phyloP scores from a whole-genome alignment of 495 filamentous ascomycete species.

The Penicillium pulvis region DNA sequence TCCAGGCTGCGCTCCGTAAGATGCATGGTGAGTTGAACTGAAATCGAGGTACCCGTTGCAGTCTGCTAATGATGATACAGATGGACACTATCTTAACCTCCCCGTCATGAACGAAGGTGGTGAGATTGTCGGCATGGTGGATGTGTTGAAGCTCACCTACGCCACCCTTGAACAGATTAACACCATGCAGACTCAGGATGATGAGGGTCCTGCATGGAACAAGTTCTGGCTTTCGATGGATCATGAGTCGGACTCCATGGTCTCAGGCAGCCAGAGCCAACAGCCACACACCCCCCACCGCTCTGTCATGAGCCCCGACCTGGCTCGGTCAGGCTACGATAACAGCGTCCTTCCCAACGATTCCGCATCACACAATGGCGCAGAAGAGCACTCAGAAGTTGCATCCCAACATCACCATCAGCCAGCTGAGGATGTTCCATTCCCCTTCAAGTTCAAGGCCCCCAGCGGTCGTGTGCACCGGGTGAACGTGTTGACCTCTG shows the following conservation, averaged over 20 bases:
- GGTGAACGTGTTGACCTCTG: conserved; percentile 77
- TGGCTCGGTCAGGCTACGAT: conserved; percentile 60
- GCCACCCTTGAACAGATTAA: conserved; percentile 96
- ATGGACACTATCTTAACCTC: conserved; percentile 96
- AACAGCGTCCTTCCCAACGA: conserved; percentile 90
- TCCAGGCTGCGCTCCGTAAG: conserved; percentile 94
- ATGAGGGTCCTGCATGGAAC: conserved; percentile 97
- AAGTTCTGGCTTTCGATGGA: conserved; percentile 99
- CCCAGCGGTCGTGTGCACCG: conserved; percentile 94
- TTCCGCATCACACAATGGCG: conserved; percentile 89
- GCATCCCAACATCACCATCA: conserved; percentile 52
- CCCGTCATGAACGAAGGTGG: conserved; percentile 97
- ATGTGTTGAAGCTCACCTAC: conserved; percentile 97
- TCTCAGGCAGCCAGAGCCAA: conserved; percentile 84
- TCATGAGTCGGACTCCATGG: conserved; percentile 93
- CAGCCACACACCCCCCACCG: conserved; percentile 60
- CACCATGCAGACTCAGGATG: conserved; percentile 75
- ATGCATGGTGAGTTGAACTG: conserved; percentile 75
- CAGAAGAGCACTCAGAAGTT: conserved; percentile 70
- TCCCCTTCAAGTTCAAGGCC: conserved; percentile 99
- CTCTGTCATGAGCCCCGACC: conserved; percentile 78
- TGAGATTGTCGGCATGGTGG: conserved; percentile 99
- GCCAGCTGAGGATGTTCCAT: conserved; percentile 67
- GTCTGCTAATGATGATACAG: conserved; percentile 47
- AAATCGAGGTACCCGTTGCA: not conserved